Evolutionary conservation across 805 yeast species (phyloP), one percentile per base, ranked within the genome.

Genomic region (Metschnikowia peoriensis): DNA sequence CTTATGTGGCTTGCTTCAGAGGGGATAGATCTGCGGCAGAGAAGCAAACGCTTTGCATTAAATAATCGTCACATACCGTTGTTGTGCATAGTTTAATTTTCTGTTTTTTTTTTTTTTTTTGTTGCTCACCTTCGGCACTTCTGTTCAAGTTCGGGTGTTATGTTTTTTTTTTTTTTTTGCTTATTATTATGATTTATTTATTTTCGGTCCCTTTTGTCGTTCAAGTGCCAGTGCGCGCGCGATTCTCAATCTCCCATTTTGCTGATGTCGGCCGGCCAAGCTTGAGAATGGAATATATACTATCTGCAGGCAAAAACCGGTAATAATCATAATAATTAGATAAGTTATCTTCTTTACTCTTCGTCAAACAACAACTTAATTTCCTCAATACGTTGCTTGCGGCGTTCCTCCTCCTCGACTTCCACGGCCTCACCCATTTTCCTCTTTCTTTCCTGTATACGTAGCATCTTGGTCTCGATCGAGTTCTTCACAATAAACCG

Each of bases 401-500:
- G 72, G 38, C 88, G 76, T 63, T 86, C 93, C 51, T 86, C 92
- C 61, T 87, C 93, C 55, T 82, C 88, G 3, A 81, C 83, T 40
- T 85, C 88, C 44, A 87, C 85, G 0, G 87, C 89, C 60, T 86
- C 92, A n/a, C 93, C 93, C 53, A 87, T 74, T 46, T 84, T 87
- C 59, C 86, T 78, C 65, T 92, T 93, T 38, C 92, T 73, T 57
- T 89, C 96, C 66, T 92, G 98, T 39, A 93, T 88, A 56, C 81
- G 78, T 46, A 93, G 73, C 94, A 92, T 93, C 60, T 90, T 83
- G 55, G 86, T 94, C 65, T 92, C 98, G 22, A 92, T 88, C 53
- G 93, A 84, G 44, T 84, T 83, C 59, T 85, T 85, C 69, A 92
- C 84, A 42, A 92, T 89, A 62, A 92, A 92, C 53, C 97, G 71